These are phyloP conservation scores for Aegle marmelos DNA, from an alignment of 345 rosid species.

Conservation along the genomic window DNA sequence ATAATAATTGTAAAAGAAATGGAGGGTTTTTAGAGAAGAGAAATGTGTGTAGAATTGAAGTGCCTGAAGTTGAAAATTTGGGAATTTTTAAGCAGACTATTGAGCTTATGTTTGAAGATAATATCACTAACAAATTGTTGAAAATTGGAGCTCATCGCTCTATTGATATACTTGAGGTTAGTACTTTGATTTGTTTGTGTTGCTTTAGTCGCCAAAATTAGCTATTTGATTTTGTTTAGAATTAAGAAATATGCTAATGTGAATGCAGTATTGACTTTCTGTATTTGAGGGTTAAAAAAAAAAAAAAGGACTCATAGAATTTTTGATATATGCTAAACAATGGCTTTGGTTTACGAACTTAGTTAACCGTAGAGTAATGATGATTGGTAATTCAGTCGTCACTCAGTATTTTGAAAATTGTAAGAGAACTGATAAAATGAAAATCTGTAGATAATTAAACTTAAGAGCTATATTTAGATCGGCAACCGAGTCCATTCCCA, in stretches of 20 bases:
- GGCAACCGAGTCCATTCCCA: neutral
- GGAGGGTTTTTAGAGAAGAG: slow-evolving; percentile 22
- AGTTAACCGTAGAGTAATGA: neutral
- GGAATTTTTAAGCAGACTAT: slow-evolving; percentile 72
- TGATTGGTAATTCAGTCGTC: neutral
- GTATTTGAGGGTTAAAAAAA: too few species aligned
- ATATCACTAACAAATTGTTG: slow-evolving; percentile 48
- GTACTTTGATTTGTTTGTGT: neutral
- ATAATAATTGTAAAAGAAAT: slow-evolving; percentile 15
- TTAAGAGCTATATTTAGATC: neutral
- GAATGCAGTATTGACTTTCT: neutral
- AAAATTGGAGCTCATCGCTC: slow-evolving; percentile 70
- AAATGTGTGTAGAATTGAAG: slow-evolving; percentile 65
- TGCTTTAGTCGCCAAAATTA: neutral
- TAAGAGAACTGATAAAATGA: neutral
- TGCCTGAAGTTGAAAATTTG: slow-evolving; percentile 76
- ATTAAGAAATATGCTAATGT: neutral
- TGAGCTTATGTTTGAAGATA: slow-evolving; percentile 83
- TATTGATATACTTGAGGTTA: slow-evolving; percentile 85
- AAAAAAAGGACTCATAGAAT: neutral
- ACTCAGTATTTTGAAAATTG: neutral
- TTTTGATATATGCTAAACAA: neutral
- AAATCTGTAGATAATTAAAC: neutral
- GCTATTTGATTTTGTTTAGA: neutral
- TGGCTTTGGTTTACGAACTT: neutral